A percentile compares a stretch with the other conserved stretches of the same genome.
Evolutionary conservation across 2,329 filamentous ascomycete genomes (phyloP).

Genomic region (Trichoderma simmonsii): DNA sequence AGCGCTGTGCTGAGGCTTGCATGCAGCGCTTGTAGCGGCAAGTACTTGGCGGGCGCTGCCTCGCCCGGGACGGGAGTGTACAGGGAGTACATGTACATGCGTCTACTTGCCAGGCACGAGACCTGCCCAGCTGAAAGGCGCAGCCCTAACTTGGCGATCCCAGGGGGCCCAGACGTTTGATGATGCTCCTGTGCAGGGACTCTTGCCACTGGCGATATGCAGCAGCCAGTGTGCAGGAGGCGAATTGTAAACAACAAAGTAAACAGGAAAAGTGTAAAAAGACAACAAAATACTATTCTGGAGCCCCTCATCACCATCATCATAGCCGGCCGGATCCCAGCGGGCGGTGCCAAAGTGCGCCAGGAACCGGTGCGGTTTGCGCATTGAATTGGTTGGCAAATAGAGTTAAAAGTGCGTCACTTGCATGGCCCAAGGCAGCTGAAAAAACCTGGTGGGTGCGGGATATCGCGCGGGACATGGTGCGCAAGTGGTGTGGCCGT

Average conservation of each 20-base stretch:
- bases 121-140: conserved; percentile 15
- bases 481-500: conserved; percentile 3
- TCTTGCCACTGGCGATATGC: neutral
- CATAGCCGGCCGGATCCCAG: neutral
- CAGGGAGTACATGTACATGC: neutral
- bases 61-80: neutral
- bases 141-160: conserved; percentile 16
- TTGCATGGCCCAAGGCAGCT: conserved; percentile 13
- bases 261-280: neutral
- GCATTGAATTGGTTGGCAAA: conserved; percentile 7
- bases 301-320: no score
- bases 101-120: neutral
- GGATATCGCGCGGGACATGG: conserved; percentile 4
- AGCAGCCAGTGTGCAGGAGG: neutral
- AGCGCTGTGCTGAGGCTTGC: neutral
- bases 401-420: conserved; percentile 14
- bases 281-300: neutral
- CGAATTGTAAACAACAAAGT: neutral
- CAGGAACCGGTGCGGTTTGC: neutral
- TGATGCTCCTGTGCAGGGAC: neutral
- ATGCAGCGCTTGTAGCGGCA: conserved; percentile 1
- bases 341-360: neutral
- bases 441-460: conserved; percentile 11
- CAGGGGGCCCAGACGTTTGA: neutral
- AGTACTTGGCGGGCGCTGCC: neutral